phyloP scores from a whole-genome alignment of 179 eudicot genomes.

The Silene coronaria region DNA sequence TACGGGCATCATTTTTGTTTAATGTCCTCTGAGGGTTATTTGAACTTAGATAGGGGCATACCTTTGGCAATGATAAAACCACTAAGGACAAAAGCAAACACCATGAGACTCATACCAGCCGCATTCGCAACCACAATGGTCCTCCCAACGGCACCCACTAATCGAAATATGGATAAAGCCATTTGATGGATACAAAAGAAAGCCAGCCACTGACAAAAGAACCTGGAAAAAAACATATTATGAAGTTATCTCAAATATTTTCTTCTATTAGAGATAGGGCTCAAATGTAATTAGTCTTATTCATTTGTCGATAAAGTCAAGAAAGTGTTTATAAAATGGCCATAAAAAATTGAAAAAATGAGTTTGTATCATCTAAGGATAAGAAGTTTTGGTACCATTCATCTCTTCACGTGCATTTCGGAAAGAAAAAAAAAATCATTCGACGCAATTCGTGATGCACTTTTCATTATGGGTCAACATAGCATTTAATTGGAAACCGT shows the following conservation, averaged over 20 bases:
- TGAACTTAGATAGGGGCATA: constrained; percentile 8
- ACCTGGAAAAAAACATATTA: constrained; percentile 34
- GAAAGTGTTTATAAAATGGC: no score
- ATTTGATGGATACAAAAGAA: constrained; percentile 69
- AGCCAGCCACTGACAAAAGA: constrained; percentile 70
- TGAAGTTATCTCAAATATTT: background rate
- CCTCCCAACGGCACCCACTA: constrained; percentile 71
- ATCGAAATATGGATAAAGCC: constrained; percentile 72
- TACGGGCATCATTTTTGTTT: background rate
- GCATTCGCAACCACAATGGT: constrained; percentile 64
- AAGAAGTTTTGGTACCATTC: no score
- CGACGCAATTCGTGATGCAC: no score
- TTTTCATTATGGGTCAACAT: no score
- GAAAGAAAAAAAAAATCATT: no score
- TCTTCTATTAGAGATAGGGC: no score
- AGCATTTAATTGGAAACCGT: no score
- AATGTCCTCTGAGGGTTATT: background rate
- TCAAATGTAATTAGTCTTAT: no score
- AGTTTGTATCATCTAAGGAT: no score
- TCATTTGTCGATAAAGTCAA: no score
- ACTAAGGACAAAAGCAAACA: constrained; percentile 61
- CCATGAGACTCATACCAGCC: constrained; percentile 47
- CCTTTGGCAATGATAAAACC: constrained; percentile 79
- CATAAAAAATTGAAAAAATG: no score
- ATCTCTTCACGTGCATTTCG: no score